A percentile compares a stretch with the other conserved stretches of the same genome.
Conservation (phyloP, 768 basidiomycete genomes). For the Leccinum ochraceum region DNA sequence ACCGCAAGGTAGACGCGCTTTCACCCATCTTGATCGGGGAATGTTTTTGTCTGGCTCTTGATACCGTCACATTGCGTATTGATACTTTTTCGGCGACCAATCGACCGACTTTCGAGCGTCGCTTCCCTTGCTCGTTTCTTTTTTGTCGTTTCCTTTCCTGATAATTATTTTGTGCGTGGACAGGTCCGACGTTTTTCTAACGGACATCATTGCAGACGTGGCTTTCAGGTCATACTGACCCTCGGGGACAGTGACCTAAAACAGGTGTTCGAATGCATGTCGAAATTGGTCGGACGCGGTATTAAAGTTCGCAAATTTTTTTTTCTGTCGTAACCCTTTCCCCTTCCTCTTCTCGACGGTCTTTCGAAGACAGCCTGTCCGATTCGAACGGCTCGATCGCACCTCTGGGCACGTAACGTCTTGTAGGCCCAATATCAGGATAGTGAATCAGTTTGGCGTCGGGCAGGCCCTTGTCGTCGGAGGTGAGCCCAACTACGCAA, state of each 20-base stretch:
- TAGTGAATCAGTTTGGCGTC: conserved; percentile 42
- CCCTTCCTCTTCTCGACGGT: too few relatives aligned
- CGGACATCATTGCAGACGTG: conserved; percentile 7
- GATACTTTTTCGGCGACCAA: conserved; percentile 20
- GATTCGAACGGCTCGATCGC: conserved; percentile 16
- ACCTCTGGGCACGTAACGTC: too few relatives aligned
- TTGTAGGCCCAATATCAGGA: conserved; percentile 45
- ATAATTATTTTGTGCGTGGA: background rate
- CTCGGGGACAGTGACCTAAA: conserved; percentile 9
- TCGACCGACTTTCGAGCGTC: background rate
- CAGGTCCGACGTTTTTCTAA: conserved; percentile 13
- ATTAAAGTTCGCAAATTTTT: conserved; percentile 32
- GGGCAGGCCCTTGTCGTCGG: conserved; percentile 50
- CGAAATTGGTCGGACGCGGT: conserved; percentile 28
- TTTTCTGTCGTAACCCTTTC: background rate
- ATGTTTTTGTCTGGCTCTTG: background rate
- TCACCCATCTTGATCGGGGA: background rate
- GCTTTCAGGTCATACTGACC: conserved; percentile 5
- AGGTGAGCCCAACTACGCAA: conserved; percentile 27
- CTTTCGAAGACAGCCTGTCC: too few relatives aligned
- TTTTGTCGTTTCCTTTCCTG: too few relatives aligned
- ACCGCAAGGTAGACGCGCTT: conserved; percentile 20
- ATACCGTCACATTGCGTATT: conserved; percentile 9
- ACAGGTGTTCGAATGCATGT: conserved; percentile 31
- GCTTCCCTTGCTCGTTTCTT: too few relatives aligned